Percentiles rank a stretch among this genome's conserved stretches.
Evolutionary conservation across 768 basidiomycete genomes (phyloP).

Genomic region (Lentinus brumalis): DNA sequence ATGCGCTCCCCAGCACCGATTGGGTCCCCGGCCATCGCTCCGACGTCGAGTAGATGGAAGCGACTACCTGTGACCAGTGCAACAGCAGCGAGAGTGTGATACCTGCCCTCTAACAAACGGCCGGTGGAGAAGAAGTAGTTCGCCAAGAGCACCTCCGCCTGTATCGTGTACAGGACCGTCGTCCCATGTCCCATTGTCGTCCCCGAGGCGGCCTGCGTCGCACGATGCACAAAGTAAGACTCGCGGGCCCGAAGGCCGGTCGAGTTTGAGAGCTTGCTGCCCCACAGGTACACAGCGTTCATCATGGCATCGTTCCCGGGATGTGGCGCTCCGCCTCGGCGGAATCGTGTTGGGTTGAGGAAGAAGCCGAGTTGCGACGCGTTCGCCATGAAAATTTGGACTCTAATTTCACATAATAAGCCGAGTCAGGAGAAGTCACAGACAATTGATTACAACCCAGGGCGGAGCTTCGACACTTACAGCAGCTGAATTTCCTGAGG

Average conservation of each 20-base stretch:
- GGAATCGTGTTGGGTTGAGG: constrained; percentile 52
- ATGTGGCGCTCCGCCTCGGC: constrained; percentile 28
- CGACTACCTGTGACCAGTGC: constrained; percentile 32
- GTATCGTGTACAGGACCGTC: constrained; percentile 37
- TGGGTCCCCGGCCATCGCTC: constrained; percentile 14
- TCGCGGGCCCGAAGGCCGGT: constrained; percentile 30
- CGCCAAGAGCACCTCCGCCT: constrained; percentile 36
- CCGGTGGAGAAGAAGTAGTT: constrained; percentile 32
- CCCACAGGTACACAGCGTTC: constrained; percentile 42
- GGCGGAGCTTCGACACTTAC: constrained; percentile 6
- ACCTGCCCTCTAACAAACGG: constrained; percentile 32
- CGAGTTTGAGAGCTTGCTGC: constrained; percentile 30
- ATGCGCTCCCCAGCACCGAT: constrained; percentile 28
- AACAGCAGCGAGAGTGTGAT: constrained; percentile 33
- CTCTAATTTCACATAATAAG: constrained; percentile 35
- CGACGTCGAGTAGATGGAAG: constrained; percentile 28
- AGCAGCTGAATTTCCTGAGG: constrained; percentile 11
- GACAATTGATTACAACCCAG: background rate
- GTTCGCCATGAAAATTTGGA: constrained; percentile 61
- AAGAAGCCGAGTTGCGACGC: constrained; percentile 67
- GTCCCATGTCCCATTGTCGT: constrained; percentile 5
- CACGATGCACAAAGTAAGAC: constrained; percentile 17
- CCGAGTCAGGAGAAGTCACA: background rate
- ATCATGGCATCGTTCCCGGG: constrained; percentile 42
- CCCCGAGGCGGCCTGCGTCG: constrained; percentile 9